Conservation (phyloP, 2,329 filamentous ascomycete species). For the Botryotinia convoluta region DNA sequence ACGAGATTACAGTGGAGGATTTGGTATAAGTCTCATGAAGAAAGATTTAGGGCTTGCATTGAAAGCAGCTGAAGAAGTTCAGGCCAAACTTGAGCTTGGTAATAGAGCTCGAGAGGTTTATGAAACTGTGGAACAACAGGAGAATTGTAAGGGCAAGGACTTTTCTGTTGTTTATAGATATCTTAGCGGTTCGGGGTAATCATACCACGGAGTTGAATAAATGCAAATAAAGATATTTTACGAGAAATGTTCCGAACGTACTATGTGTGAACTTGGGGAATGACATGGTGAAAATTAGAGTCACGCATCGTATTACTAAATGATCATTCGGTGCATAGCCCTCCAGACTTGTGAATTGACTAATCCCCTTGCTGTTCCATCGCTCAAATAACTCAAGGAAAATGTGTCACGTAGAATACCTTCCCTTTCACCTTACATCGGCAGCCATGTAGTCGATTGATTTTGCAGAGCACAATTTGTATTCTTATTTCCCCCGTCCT, state of each 20-base stretch:
- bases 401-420: neutral
- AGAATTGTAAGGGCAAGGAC: conserved; percentile 66
- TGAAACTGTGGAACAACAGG: conserved; percentile 58
- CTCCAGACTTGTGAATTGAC: neutral
- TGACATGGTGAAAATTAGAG: neutral
- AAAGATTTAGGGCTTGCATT: conserved; percentile 76
- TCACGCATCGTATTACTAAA: neutral
- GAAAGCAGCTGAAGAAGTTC: conserved; percentile 65
- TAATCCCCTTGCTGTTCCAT: neutral
- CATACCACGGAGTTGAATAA: neutral
- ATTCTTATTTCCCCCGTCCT: neutral
- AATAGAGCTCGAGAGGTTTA: conserved; percentile 65
- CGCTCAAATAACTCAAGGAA: neutral
- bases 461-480: neutral
- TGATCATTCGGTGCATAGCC: neutral
- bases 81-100: conserved; percentile 63
- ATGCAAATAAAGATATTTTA: neutral
- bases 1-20: conserved; percentile 74
- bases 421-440: neutral
- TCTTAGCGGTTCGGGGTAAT: conserved; percentile 45
- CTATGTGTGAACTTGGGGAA: neutral
- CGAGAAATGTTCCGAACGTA: neutral
- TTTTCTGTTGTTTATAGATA: conserved; percentile 81
- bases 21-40: conserved; percentile 74
- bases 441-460: neutral